A percentile compares a stretch with the other conserved stretches of the same genome.
These are phyloP conservation scores for Tetrahymena thermophila DNA, from an alignment of 73 alveolate genomes.

Conservation along the genomic window DNA sequence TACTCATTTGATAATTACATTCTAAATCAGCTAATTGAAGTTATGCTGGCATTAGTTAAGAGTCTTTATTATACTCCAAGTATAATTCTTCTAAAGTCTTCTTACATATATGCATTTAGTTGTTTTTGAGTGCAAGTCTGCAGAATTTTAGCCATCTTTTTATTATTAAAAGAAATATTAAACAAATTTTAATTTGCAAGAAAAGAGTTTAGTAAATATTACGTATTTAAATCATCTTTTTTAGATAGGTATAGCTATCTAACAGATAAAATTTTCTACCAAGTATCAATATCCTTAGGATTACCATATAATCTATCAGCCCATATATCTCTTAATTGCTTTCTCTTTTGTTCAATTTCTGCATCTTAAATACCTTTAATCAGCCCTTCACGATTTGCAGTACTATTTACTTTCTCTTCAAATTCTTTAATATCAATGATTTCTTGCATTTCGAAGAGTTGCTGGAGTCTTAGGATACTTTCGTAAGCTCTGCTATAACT, in stretches of 20 bases:
- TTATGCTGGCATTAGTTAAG: conserved; percentile 7
- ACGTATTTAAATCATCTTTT: conserved; percentile 16
- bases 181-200: neutral
- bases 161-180: neutral
- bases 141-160: conserved; percentile 30
- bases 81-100: conserved; percentile 11
- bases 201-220: neutral
- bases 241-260: conserved; percentile 32
- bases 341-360: conserved; percentile 57
- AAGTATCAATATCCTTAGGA: conserved; percentile 77
- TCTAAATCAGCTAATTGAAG: conserved; percentile 4
- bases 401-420: conserved; percentile 19
- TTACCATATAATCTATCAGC: conserved; percentile 49
- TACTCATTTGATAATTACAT: conserved; percentile 17
- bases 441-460: conserved; percentile 90
- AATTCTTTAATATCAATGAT: conserved; percentile 68
- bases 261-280: conserved; percentile 70
- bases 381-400: conserved; percentile 19
- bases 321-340: conserved; percentile 60
- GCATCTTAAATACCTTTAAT: conserved; percentile 1
- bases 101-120: conserved; percentile 13
- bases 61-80: neutral
- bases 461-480: conserved; percentile 74
- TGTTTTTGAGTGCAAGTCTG: conserved; percentile 16
- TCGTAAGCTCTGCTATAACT: conserved; percentile 92